Evolutionary conservation across 768 basidiomycete species (phyloP).

Genomic region (Amanita pseudoporphyria): DNA sequence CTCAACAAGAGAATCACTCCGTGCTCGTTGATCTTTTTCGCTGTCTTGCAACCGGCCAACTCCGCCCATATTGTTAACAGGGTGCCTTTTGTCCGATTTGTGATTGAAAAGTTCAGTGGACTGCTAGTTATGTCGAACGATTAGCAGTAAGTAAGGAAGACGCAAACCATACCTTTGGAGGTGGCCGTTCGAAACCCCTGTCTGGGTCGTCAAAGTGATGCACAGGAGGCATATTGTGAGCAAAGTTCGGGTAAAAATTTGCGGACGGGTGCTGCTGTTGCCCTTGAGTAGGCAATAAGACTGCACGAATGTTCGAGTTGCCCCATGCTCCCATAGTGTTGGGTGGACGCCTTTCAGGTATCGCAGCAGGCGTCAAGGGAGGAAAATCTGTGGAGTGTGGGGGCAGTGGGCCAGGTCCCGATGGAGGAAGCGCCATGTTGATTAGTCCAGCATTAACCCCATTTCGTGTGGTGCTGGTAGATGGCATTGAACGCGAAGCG

Average conservation of each 20-base stretch:
- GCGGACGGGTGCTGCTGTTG: constrained; percentile 17
- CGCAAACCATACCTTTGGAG: constrained; percentile 27
- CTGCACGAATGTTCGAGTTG: constrained; percentile 41
- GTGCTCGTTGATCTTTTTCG: constrained; percentile 6
- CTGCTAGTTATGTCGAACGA: constrained; percentile 8
- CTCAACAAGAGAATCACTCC: constrained; percentile 11
- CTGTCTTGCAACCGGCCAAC: constrained; percentile 9
- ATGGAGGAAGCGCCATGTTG: constrained; percentile 16
- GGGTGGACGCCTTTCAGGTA: constrained; percentile 43
- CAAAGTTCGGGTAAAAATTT: constrained; percentile 24
- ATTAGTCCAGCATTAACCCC: constrained; percentile 25
- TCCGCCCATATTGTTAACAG: constrained; percentile 17
- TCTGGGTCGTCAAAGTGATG: constrained; percentile 37
- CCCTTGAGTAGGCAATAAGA: constrained; percentile 32
- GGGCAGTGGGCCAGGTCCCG: constrained; percentile 22
- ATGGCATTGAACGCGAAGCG: constrained; percentile 31
- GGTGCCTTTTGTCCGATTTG: constrained; percentile 20
- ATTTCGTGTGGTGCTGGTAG: constrained; percentile 29
- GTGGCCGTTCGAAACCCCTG: constrained; percentile 35
- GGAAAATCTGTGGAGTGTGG: constrained; percentile 63
- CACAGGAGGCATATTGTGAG: constrained; percentile 13
- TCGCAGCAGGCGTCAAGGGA: constrained; percentile 41
- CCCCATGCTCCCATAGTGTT: constrained; percentile 63
- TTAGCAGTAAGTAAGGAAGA: not conserved
- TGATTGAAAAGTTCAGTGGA: constrained; percentile 27